Evolutionary conservation across 441 rosid genomes (phyloP).

Genomic region (Mallotus japonicus): DNA sequence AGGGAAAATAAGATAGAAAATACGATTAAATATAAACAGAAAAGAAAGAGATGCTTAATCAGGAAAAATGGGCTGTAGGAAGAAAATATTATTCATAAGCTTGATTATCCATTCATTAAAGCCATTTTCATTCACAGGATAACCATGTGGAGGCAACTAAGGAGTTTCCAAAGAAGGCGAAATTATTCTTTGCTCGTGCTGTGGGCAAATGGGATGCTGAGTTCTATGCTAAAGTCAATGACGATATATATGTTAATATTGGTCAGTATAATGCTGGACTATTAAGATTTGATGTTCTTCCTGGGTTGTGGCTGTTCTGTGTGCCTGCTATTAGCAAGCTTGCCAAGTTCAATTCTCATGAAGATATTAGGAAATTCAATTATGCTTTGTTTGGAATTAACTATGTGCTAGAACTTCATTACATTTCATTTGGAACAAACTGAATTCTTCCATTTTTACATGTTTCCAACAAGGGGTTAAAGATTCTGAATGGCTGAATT

Average conservation of each 20-base stretch:
- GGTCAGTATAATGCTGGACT: conserved; percentile 48
- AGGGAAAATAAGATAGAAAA: not conserved
- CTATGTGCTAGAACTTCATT: too few relatives aligned
- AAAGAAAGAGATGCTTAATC: not conserved
- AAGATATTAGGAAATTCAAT: not conserved
- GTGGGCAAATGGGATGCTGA: conserved; percentile 84
- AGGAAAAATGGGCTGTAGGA: not conserved
- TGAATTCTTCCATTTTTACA: too few relatives aligned
- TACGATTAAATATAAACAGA: not conserved
- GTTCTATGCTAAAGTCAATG: conserved; percentile 85
- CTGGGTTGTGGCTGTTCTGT: not conserved
- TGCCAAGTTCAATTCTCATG: not conserved
- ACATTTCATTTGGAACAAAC: too few relatives aligned
- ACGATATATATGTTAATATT: conserved; percentile 75
- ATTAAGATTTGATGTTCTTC: not conserved
- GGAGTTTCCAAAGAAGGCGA: conserved; percentile 59
- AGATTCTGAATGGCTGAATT: not conserved
- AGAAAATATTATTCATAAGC: conserved; percentile 13
- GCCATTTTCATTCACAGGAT: conserved; percentile 45
- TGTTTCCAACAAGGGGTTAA: too few relatives aligned
- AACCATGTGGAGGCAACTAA: conserved; percentile 65
- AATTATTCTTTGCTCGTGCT: conserved; percentile 62
- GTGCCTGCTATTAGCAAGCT: not conserved
- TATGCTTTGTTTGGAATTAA: too few relatives aligned
- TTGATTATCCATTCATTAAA: conserved; percentile 16